phyloP scores from a whole-genome alignment of 352 stramenopile species.

The Blastocystis sp. region DNA sequence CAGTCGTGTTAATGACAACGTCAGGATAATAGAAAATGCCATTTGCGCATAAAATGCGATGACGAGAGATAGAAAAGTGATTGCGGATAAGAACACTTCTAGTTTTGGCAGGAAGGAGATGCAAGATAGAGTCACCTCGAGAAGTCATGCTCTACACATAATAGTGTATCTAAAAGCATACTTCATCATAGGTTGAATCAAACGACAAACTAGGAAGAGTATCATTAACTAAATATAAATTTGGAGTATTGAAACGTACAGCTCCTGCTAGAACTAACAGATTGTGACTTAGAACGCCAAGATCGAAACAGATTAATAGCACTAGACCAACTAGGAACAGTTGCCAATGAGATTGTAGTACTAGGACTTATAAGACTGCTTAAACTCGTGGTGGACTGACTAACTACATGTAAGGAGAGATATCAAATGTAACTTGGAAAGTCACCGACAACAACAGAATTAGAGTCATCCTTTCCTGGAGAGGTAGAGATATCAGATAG shows the following conservation, averaged over 20 bases:
- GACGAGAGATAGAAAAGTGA: neutral
- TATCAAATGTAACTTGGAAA: no score
- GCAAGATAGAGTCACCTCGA: slow-evolving; percentile 27
- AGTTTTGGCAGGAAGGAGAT: neutral
- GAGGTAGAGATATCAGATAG: no score
- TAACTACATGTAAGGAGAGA: no score
- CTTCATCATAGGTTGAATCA: slow-evolving; percentile 26
- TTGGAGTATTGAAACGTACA: neutral
- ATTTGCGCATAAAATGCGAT: neutral
- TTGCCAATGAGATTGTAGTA: no score
- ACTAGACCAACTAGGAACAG: no score
- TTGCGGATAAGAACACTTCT: neutral
- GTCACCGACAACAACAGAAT: no score
- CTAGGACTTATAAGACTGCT: no score
- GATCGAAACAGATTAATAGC: no score
- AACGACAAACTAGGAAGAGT: slow-evolving; percentile 2
- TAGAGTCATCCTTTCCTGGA: no score
- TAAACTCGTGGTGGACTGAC: no score
- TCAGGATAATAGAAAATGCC: slow-evolving; percentile 39
- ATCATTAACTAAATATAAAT: neutral
- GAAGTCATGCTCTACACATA: neutral
- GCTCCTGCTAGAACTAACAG: no score
- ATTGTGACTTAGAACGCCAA: no score
- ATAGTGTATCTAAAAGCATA: neutral
- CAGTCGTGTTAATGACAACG: neutral